Conservation (phyloP, 2,329 filamentous ascomycete species). For the Rutstroemia sydowiana region DNA sequence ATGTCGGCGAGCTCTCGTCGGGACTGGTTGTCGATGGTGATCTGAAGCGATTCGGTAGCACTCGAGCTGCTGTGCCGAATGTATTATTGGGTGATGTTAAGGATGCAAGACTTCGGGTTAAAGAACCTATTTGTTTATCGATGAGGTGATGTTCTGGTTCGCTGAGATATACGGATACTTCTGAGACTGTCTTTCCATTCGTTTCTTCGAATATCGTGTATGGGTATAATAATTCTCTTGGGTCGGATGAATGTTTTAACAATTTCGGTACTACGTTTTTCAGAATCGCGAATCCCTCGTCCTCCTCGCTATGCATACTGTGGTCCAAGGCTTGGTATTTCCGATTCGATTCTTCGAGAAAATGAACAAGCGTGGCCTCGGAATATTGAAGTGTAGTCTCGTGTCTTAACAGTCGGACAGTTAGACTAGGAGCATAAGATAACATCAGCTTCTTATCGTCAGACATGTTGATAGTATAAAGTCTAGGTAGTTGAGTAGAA, state of each 20-base stretch:
- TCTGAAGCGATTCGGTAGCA: slow-evolving; percentile 19
- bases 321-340: background rate
- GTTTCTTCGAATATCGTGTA: slow-evolving; percentile 26
- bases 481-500: slow-evolving; percentile 27
- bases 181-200: slow-evolving; percentile 22
- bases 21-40: slow-evolving; percentile 5
- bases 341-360: slow-evolving; percentile 18
- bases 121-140: slow-evolving; percentile 25
- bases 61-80: slow-evolving; percentile 26
- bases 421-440: slow-evolving; percentile 24
- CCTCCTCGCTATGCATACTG: background rate
- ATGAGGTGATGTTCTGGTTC: slow-evolving; percentile 19
- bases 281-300: slow-evolving; percentile 8
- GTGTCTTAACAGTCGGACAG: slow-evolving; percentile 26
- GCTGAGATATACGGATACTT: slow-evolving; percentile 23
- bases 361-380: slow-evolving; percentile 27
- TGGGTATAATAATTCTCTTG: slow-evolving; percentile 26
- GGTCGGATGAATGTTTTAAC: slow-evolving; percentile 28
- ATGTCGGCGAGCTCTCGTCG: slow-evolving; percentile 34
- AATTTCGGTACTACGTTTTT: slow-evolving; percentile 23
- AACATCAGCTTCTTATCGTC: slow-evolving; percentile 24
- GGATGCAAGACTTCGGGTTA: slow-evolving; percentile 24
- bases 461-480: slow-evolving; percentile 28
- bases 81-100: slow-evolving; percentile 23
- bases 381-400: slow-evolving; percentile 25